Evolutionary conservation across 768 basidiomycete genomes (phyloP).

Genomic region (Calocybe indica): DNA sequence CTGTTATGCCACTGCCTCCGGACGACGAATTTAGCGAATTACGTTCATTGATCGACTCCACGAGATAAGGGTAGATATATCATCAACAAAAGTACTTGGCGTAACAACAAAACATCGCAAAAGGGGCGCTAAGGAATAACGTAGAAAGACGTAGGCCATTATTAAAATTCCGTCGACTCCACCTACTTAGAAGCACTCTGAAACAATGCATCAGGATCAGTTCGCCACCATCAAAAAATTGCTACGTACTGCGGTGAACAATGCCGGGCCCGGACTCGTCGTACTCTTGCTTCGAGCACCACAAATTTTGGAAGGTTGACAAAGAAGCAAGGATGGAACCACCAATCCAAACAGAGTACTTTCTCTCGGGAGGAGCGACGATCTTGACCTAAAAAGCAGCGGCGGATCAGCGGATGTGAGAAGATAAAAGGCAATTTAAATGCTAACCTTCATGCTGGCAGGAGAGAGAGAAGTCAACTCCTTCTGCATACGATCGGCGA

Average conservation of each 20-base stretch:
- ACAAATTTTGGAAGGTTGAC: conserved; percentile 94
- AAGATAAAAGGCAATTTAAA: neutral
- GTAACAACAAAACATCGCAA: neutral
- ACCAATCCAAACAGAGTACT: conserved; percentile 95
- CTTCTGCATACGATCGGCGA: conserved; percentile 94
- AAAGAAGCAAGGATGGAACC: conserved; percentile 84
- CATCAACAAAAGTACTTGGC: conserved; percentile 3
- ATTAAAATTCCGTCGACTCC: conserved; percentile 1
- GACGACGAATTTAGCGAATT: too few relatives aligned
- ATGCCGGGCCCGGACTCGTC: conserved; percentile 80
- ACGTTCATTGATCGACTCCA: too few relatives aligned
- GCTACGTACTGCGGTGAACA: conserved; percentile 68
- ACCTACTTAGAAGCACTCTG: conserved; percentile 23
- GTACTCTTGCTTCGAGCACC: conserved; percentile 92
- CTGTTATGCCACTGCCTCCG: too few relatives aligned
- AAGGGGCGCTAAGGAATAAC: conserved; percentile 3
- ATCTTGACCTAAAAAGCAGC: conserved; percentile 63
- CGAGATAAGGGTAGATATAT: conserved; percentile 4
- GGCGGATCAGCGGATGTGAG: conserved; percentile 4
- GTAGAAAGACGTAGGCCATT: conserved; percentile 6
- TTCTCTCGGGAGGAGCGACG: conserved; percentile 88
- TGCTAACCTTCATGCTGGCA: conserved; percentile 75
- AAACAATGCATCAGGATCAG: neutral
- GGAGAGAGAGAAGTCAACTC: conserved; percentile 83
- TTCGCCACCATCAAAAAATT: too few relatives aligned